Evolutionary conservation across 768 basidiomycete genomes (phyloP), one percentile per base, ranked within the genome.

Genomic region (Pluteus cervinus): DNA sequence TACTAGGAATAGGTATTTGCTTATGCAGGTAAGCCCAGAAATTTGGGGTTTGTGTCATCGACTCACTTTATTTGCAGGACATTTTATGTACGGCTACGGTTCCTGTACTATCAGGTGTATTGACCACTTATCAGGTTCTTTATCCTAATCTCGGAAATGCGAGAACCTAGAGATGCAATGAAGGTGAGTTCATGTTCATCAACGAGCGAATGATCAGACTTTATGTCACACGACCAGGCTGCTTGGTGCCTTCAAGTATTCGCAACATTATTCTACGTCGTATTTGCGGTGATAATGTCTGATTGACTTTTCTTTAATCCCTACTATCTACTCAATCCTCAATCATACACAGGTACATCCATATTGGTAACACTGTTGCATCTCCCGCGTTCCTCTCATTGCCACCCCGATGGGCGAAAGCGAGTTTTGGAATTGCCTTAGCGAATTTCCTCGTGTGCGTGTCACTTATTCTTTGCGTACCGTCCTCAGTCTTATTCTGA

Each of bases 71-170:
- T 75, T 72, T 49, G 70, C 69, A 71, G 71, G 73, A 1, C 72
- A 76, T 46, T 75, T 76, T 52, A 69, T 74, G 71, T 73, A 48
- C 17, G 60, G n/a, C n/a, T n/a, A 33, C 4, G 15, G n/a, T 12
- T 37, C 8, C 3, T 14, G 2, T 14, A 11, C 17, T 26, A 3
- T 4, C 22, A 15, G 21, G 29, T 5, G 20, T 24, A 26, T 24
- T n/a, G 18, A 24, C 2, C n/a, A 21, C 18, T 28, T 12, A 14
- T 8, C 15, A 73, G 72, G 68, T 75, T 76, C 48, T 76, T 76
- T 45, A 67, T 76, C 26, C 50, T 75, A n/a, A 73, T 75, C 21
- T 75, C 75, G 10, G 75, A 77, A 47, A 75, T 76, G 75, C 55
- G 53, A 15, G 49, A 46, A 18, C 73, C 75, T 1, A 50, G 66